These are phyloP conservation scores for Cadophora luteo-olivacea DNA, from an alignment of 2,329 filamentous ascomycete genomes.

Conservation along the genomic window DNA sequence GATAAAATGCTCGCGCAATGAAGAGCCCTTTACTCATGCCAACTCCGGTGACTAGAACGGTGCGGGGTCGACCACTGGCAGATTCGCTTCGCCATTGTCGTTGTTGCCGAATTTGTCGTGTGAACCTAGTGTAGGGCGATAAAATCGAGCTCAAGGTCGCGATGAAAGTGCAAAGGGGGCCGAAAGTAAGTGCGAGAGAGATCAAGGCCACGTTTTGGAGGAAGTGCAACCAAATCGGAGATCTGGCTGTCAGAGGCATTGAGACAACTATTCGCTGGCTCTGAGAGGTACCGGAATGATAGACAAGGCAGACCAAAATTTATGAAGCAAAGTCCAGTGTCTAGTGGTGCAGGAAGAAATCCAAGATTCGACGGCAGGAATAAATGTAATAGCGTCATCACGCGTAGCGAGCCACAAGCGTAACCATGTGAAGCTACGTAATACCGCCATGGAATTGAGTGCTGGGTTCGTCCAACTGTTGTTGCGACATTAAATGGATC, in stretches of 20 bases:
- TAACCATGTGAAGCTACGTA: too few relatives aligned
- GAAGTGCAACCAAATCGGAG: conserved; percentile 45
- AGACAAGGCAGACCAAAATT: background rate
- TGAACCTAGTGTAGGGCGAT: conserved; percentile 14
- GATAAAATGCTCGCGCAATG: conserved; percentile 69
- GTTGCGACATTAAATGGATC: too few relatives aligned
- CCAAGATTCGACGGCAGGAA: too few relatives aligned
- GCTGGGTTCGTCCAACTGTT: too few relatives aligned
- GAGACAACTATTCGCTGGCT: background rate
- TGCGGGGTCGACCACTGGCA: conserved; percentile 41
- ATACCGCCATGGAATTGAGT: too few relatives aligned
- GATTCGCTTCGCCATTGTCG: conserved; percentile 15
- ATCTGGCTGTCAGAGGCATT: conserved; percentile 31
- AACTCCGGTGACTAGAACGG: conserved; percentile 74
- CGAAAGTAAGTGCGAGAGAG: conserved; percentile 15
- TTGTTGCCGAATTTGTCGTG: conserved; percentile 5
- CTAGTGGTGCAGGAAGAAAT: too few relatives aligned
- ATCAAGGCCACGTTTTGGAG: conserved; percentile 55
- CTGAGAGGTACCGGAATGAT: background rate
- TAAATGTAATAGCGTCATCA: background rate
- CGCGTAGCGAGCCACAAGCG: background rate
- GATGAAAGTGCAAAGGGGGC: conserved; percentile 26
- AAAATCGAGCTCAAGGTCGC: conserved; percentile 19
- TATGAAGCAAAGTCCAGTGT: too few relatives aligned
- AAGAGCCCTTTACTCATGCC: conserved; percentile 74